Conservation (phyloP, 768 basidiomycete species). For the Termitomyces sp. region DNA sequence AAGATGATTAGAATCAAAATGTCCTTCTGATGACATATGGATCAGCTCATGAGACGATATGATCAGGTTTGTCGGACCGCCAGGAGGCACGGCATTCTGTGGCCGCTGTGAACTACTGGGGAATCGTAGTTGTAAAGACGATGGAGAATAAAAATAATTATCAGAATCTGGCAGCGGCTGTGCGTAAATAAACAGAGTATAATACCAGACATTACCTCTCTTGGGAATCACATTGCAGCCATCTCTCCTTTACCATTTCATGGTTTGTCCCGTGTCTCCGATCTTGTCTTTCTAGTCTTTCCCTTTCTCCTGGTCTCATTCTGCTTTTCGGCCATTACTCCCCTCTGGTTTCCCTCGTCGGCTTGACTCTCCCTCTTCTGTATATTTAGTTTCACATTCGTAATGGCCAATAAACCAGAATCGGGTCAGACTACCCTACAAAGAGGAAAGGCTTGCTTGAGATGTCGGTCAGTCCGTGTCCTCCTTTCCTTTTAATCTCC, state of each 20-base stretch:
- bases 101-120: constrained; percentile 20
- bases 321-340: constrained; percentile 28
- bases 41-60: neutral
- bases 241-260: constrained; percentile 20
- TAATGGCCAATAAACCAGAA: constrained; percentile 52
- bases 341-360: constrained; percentile 22
- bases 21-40: neutral
- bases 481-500: constrained; percentile 6
- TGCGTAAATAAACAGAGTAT: constrained; percentile 13
- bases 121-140: neutral
- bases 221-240: constrained; percentile 4
- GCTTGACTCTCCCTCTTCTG: constrained; percentile 21
- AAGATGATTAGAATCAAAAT: neutral
- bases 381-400: constrained; percentile 32
- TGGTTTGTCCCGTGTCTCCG: constrained; percentile 22
- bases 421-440: constrained; percentile 47
- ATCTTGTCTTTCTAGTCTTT: constrained; percentile 22
- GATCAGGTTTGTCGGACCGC: constrained; percentile 13
- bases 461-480: constrained; percentile 55
- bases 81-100: constrained; percentile 18
- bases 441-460: constrained; percentile 68
- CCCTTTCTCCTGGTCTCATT: constrained; percentile 17
- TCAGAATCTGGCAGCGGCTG: constrained; percentile 3
- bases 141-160: neutral
- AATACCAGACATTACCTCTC: constrained; percentile 19